Evolutionary conservation across 1,139 yeast genomes (phyloP), one percentile per base, ranked within the genome.

Genomic region (Meyerozyma elateridarum): DNA sequence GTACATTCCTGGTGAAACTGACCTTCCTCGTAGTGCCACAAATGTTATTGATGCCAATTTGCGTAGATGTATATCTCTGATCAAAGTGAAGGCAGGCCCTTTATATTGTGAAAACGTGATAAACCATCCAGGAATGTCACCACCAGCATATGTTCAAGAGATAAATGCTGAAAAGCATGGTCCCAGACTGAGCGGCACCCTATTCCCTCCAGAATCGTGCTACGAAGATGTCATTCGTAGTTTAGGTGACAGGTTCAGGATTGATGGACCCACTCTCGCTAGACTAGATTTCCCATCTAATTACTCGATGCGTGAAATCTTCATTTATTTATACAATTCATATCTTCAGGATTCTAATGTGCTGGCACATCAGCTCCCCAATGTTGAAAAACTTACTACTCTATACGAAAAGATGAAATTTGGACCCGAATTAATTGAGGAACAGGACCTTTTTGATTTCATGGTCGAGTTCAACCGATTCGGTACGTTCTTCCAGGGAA

Each of bases 351-450:
- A 32, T 16, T 31, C 38, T n/a, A 32, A 36, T 19, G 25, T 34
- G 25, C 28, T 28, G 13, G 27, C 20, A 8, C 43, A 36, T 4
- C 25, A 31, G 14, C 41, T 39, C 5, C 57, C 58, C 2, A 44
- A 56, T 31, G 49, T 53, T n/a, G 57, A 41, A 22, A 48, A 42
- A 21, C 46, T 80, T 40, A 58, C 80, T 8, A 61, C 59, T 1
- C 54, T 75, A n/a, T 88, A 87, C 55, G 96, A 88, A 42, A 63
- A 64, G 31, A 67, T 82, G 22, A 64, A 88, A 39, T 89, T 78
- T 52, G 75, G 93, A 1, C 83, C 83, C 1, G 56, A 67, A 15
- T 67, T 79, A 13, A 75, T 87, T 9, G 56, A 69, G 1, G 80
- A 82, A 40, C 61, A 56, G 2, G 81, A 82, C 30, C 76, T 88